A percentile compares a stretch with the other conserved stretches of the same genome.
phyloP scores from a whole-genome alignment of 2,329 filamentous ascomycete species.

The Rutstroemia sp. region DNA sequence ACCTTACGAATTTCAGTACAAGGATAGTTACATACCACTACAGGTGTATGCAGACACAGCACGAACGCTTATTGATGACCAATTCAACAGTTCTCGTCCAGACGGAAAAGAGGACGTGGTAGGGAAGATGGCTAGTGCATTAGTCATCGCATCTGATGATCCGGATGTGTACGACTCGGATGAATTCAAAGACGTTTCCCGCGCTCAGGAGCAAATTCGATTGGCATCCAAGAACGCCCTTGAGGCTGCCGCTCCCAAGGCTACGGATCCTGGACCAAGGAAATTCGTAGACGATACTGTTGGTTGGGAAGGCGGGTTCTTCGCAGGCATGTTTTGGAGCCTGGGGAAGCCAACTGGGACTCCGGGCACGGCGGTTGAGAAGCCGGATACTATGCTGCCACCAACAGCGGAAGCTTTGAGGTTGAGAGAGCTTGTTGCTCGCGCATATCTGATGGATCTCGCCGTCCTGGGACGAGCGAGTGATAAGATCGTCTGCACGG shows the following conservation, averaged over 20 bases:
- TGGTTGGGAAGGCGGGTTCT: constrained; percentile 88
- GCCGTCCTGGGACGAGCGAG: constrained; percentile 61
- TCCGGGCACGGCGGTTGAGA: constrained; percentile 28
- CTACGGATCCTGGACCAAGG: constrained; percentile 41
- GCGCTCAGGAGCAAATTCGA: constrained; percentile 70
- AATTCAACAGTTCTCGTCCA: constrained; percentile 35
- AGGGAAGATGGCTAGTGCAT: constrained; percentile 37
- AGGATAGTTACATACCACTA: constrained; percentile 69
- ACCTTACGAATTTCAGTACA: constrained; percentile 70
- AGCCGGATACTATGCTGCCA: constrained; percentile 28
- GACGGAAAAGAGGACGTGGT: constrained; percentile 31
- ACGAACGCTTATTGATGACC: constrained; percentile 43
- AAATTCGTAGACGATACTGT: constrained; percentile 68
- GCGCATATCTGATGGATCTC: constrained; percentile 78
- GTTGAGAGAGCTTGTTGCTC: constrained; percentile 65
- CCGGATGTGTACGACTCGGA: constrained; percentile 62
- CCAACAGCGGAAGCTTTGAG: constrained; percentile 45
- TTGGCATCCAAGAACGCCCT: constrained; percentile 58
- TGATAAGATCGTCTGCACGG: constrained; percentile 69
- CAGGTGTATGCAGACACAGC: constrained; percentile 59
- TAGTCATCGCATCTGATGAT: constrained; percentile 73
- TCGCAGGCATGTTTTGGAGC: constrained; percentile 72
- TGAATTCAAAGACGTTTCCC: constrained; percentile 50
- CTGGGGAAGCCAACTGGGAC: constrained; percentile 44
- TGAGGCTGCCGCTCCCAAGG: constrained; percentile 29